Percentiles rank a stretch among this genome's conserved stretches.
phyloP scores from a whole-genome alignment of 2,329 filamentous ascomycete species.

The Trichoderma afroharzianum region DNA sequence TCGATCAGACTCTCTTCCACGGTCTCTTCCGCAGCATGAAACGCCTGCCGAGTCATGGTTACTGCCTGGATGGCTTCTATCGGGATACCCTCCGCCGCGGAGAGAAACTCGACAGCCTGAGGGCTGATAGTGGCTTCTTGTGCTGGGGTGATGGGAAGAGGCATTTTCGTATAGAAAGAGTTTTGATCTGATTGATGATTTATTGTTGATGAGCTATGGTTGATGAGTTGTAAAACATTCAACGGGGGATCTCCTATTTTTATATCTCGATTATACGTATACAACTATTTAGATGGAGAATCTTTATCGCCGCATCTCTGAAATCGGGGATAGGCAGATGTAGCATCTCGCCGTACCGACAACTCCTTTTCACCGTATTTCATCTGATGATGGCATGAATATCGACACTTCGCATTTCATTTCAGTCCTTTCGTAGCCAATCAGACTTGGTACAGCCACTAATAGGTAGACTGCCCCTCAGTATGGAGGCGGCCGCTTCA shows the following conservation, averaged over 20 bases:
- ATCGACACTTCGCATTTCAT: background rate
- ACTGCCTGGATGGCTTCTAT: background rate
- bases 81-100: background rate
- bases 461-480: background rate
- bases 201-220: too few relatives aligned
- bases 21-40: background rate
- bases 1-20: background rate
- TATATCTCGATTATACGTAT: background rate
- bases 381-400: background rate
- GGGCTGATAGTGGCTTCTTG: background rate
- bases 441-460: background rate
- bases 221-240: background rate
- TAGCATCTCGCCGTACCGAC: background rate
- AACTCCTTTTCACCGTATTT: background rate
- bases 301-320: background rate
- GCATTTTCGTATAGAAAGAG: background rate
- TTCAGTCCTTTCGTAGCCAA: background rate
- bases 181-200: too few relatives aligned
- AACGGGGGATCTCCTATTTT: background rate
- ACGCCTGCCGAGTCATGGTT: background rate
- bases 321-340: background rate
- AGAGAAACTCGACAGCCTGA: background rate
- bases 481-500: background rate
- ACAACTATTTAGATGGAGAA: background rate
- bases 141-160: background rate